Evolutionary conservation across 2,329 filamentous ascomycete species (phyloP).

Genomic region (Claviceps sp.): DNA sequence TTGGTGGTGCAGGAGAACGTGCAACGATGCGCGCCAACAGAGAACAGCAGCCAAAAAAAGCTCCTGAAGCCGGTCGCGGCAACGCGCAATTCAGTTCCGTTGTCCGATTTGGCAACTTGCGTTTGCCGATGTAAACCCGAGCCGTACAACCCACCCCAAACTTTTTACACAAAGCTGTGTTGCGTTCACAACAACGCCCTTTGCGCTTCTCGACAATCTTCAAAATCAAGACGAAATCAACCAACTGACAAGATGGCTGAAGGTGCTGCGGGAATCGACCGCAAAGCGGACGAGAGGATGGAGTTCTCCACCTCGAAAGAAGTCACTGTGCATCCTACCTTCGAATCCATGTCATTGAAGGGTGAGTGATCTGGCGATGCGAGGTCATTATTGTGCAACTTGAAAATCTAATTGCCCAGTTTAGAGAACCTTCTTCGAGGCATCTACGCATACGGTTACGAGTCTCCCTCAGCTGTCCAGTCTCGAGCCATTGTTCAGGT

Average conservation of each 20-base stretch:
- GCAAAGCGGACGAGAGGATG: slow-evolving; percentile 89
- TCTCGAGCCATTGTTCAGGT: slow-evolving; percentile 97
- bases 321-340: slow-evolving; percentile 86
- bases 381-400: neutral
- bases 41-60: no score
- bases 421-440: slow-evolving; percentile 85
- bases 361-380: slow-evolving; percentile 25
- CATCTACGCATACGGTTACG: slow-evolving; percentile 97
- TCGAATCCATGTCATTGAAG: slow-evolving; percentile 94
- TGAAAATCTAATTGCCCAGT: neutral
- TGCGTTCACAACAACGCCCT: neutral
- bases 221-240: neutral
- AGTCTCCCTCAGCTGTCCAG: slow-evolving; percentile 94
- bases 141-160: slow-evolving; percentile 11
- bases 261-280: slow-evolving; percentile 61
- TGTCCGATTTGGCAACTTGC: neutral
- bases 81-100: no score
- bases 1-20: no score
- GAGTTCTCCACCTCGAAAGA: slow-evolving; percentile 98
- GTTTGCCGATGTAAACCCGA: slow-evolving; percentile 20
- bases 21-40: no score
- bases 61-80: no score
- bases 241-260: slow-evolving; percentile 63
- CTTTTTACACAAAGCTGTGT: slow-evolving; percentile 11
- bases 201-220: neutral